Evolutionary conservation across 106 monocot genomes (phyloP).

Genomic region (Dendrobium nobile): DNA sequence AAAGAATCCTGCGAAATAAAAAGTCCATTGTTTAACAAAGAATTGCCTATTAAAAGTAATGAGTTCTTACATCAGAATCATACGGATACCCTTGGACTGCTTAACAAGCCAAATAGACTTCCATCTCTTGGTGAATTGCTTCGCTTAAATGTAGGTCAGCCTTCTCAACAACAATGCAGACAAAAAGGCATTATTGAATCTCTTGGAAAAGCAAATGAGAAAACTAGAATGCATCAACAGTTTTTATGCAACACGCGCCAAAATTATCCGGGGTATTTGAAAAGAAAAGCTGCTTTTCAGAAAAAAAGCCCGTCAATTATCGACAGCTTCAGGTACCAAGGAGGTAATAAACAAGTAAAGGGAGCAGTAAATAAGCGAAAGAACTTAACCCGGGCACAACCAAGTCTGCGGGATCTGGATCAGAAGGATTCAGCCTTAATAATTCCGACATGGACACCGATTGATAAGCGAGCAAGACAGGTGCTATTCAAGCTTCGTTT

Average conservation of each 20-base stretch:
- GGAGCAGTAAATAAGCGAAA: constrained; percentile 23
- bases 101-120: constrained; percentile 13
- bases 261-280: constrained; percentile 23
- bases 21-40: not conserved
- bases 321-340: constrained; percentile 64
- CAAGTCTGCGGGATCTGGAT: constrained; percentile 15
- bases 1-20: not conserved
- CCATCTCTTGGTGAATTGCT: constrained; percentile 8
- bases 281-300: constrained; percentile 21
- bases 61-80: not conserved
- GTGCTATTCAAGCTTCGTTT: constrained; percentile 15
- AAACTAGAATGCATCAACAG: constrained; percentile 30
- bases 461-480: constrained; percentile 97
- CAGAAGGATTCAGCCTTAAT: constrained; percentile 27
- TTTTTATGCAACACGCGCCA: constrained; percentile 28
- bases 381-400: constrained; percentile 16
- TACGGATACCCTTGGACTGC: constrained; percentile 13
- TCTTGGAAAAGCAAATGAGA: constrained; percentile 35
- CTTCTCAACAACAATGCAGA: constrained; percentile 15
- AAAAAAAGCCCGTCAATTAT: constrained; percentile 65
- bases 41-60: not conserved
- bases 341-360: constrained; percentile 17
- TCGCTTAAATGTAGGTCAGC: constrained; percentile 16
- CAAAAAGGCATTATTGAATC: constrained; percentile 25
- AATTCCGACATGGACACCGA: constrained; percentile 71